Conservation (phyloP, 225 moss, liverwort and hornwort species). For the Climacium dendroides region DNA sequence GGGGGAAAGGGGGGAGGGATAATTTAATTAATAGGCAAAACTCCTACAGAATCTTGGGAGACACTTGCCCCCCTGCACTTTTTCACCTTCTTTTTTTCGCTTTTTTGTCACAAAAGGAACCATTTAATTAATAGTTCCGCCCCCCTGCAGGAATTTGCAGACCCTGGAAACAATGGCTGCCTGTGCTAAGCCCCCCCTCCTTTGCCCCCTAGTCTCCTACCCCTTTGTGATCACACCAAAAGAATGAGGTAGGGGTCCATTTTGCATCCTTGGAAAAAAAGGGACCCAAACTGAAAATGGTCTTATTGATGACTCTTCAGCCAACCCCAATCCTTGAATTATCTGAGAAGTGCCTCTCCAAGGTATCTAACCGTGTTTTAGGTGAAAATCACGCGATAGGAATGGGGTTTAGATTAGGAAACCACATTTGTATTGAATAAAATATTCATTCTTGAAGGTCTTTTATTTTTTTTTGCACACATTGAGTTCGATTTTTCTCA, state of each 20-base stretch:
- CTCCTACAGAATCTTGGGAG: neutral
- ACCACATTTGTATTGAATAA: too few species aligned
- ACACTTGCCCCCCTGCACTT: neutral
- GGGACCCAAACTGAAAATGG: neutral
- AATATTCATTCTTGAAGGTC: too few species aligned
- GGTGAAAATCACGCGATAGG: too few species aligned
- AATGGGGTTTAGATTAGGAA: too few species aligned
- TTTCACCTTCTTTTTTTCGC: neutral
- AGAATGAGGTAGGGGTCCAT: neutral
- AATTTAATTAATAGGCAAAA: neutral
- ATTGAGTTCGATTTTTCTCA: too few species aligned
- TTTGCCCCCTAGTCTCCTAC: neutral
- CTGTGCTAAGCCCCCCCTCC: neutral
- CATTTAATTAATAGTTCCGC: neutral
- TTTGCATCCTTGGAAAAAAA: neutral
- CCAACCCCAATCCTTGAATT: neutral
- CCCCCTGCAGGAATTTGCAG: neutral
- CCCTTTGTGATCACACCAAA: neutral
- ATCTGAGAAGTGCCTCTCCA: rapidly evolving
- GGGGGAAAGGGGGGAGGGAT: neutral
- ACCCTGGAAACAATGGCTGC: neutral
- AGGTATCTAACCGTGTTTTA: too few species aligned
- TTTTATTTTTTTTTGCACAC: too few species aligned
- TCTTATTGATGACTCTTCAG: neutral
- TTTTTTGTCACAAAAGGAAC: neutral